Percentiles rank a stretch among this genome's conserved stretches.
Evolutionary conservation across 2,329 filamentous ascomycete genomes (phyloP).

Genomic region (Fusarium paranaense): DNA sequence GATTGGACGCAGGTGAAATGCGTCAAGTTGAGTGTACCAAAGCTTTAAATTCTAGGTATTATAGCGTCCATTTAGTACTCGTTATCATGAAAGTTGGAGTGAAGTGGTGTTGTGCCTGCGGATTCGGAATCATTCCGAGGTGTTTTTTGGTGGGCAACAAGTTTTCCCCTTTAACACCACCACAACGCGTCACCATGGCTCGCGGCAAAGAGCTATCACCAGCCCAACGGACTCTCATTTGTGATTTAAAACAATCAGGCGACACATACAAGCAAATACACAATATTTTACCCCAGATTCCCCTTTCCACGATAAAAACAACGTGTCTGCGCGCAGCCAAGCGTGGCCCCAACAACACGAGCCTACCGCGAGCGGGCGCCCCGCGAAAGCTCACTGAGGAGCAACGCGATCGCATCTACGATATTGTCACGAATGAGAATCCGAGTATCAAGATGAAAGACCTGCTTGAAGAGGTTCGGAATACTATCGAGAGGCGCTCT

Average conservation of each 20-base stretch:
- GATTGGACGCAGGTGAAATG: constrained; percentile 48
- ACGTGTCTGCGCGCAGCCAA: background rate
- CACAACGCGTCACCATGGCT: background rate
- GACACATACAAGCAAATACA: background rate
- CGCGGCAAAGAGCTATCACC: background rate
- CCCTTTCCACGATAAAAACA: background rate
- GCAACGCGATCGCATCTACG: background rate
- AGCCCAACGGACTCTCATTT: background rate
- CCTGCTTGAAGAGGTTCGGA: background rate
- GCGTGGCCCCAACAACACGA: background rate
- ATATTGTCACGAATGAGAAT: background rate
- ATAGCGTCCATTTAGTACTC: background rate
- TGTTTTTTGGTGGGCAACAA: background rate
- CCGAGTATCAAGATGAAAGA: background rate
- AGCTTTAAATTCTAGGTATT: constrained; percentile 1
- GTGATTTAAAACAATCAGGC: background rate
- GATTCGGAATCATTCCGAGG: background rate
- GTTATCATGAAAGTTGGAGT: background rate
- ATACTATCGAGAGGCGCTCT: background rate
- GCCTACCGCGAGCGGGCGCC: background rate
- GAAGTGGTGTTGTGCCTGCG: background rate
- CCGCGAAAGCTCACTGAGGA: background rate
- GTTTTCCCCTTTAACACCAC: background rate
- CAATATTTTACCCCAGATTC: background rate
- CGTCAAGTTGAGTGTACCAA: constrained; percentile 41